phyloP scores from a whole-genome alignment of 371 early-diverging fungal genomes.

The Funneliformis caledonium region DNA sequence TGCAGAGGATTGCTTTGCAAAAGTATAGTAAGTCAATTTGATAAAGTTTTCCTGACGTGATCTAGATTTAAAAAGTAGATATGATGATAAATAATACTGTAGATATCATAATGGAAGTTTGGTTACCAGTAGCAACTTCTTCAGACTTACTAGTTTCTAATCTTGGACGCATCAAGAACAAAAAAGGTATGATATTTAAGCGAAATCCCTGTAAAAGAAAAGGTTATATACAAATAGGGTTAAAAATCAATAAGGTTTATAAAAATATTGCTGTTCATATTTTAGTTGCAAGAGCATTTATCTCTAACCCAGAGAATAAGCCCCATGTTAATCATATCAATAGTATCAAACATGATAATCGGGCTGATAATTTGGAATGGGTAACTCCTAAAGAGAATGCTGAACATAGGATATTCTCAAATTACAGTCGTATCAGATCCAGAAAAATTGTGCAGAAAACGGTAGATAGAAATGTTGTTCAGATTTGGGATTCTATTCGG shows the following conservation, averaged over 20 bases:
- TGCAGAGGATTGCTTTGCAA: too few relatives aligned
- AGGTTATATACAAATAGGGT: conserved; percentile 20
- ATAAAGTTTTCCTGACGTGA: too few relatives aligned
- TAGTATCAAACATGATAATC: conserved; percentile 26
- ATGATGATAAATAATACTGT: too few relatives aligned
- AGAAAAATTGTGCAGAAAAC: too few relatives aligned
- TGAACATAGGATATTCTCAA: too few relatives aligned
- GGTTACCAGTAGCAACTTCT: conserved; percentile 9
- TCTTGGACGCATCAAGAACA: conserved; percentile 18
- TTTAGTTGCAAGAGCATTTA: conserved; percentile 19
- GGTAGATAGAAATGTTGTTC: neutral
- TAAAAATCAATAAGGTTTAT: conserved; percentile 24
- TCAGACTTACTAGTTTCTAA: conserved; percentile 22
- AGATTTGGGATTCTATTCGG: neutral
- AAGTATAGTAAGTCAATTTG: too few relatives aligned
- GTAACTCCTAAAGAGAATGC: neutral
- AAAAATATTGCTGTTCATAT: conserved; percentile 5
- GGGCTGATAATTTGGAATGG: conserved; percentile 12
- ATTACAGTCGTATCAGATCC: too few relatives aligned
- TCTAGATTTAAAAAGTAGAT: too few relatives aligned
- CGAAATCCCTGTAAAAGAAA: neutral
- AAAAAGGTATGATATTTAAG: conserved; percentile 15
- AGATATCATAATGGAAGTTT: conserved; percentile 28
- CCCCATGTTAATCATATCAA: conserved; percentile 33
- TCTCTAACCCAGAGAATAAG: conserved; percentile 23